Evolutionary conservation across 2,329 filamentous ascomycete genomes (phyloP), one percentile per base, ranked within the genome.

Genomic region (Ophiostoma sp.): DNA sequence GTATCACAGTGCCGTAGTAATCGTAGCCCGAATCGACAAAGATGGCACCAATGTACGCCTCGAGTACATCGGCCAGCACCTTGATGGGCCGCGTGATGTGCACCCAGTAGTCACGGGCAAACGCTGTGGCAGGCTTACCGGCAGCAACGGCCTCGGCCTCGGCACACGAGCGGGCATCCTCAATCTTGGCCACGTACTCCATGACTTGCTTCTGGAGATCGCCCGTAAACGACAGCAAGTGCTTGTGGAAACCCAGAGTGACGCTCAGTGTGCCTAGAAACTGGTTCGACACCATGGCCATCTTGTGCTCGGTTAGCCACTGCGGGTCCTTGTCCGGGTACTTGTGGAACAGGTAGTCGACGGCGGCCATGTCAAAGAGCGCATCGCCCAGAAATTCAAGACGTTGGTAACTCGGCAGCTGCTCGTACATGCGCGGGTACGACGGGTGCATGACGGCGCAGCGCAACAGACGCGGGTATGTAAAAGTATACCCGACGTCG

Each of bases 221-320:
- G 0, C 82, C 77, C 2, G 83, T 84, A 9, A 92, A 85, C 6
- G 86, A 82, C 0, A 89, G 87, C 19, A 98, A 83, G 79, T 95
- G 91, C 68, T 85, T 88, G 79, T 98, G 90, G 72, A 98, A 91
- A 0, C 88, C 91, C 0, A 98, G 87, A 66, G 89, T 87, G 2
- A 97, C 93, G 74, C 92, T 92, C 2, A 98, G 85, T 22, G 91
- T 93, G 0, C 93, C 94, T 1, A 98, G 87, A 79, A 98, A 99
- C 75, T 95, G 94, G 83, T 99, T 99, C 71, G 93, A 96, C 0
- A 96, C 95, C 93, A 99, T 98, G n/a, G 95, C 94, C 91, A 97
- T 98, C 83, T 98, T 98, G 86, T 98, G 95, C 82, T 98, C 96
- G 0, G 96, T 98, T 74, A 99, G 86, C 95, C 95, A 98, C 80